A percentile compares a stretch with the other conserved stretches of the same genome.
phyloP scores from a whole-genome alignment of 352 stramenopile genomes.

The Phytopythium helicoides region DNA sequence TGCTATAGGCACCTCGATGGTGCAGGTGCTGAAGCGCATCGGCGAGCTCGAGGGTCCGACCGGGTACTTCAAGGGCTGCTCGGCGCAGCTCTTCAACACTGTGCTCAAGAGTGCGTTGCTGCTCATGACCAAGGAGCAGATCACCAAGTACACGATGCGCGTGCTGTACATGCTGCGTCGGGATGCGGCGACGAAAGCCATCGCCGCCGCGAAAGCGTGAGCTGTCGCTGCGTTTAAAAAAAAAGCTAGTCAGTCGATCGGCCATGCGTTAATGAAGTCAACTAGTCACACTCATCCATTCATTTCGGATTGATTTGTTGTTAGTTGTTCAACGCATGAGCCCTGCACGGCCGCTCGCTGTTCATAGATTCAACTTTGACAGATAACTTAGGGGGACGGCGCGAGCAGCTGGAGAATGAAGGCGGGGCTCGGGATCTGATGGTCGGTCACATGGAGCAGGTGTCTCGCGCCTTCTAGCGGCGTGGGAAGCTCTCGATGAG shows the following conservation, averaged over 20 bases:
- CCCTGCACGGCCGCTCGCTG: no score
- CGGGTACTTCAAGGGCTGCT: conserved; percentile 78
- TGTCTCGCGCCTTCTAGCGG: conserved; percentile 4
- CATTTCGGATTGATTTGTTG: no score
- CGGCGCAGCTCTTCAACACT: conserved; percentile 78
- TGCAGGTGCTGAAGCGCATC: conserved; percentile 66
- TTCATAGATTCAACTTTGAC: no score
- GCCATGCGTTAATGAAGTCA: no score
- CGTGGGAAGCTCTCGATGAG: conserved; percentile 37
- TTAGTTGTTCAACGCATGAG: no score
- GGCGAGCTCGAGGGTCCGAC: conserved; percentile 50
- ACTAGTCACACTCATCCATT: no score
- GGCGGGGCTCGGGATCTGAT: not conserved
- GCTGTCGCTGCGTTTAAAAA: not conserved
- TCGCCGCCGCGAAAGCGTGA: conserved; percentile 26
- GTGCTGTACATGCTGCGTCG: conserved; percentile 64
- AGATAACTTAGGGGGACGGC: no score
- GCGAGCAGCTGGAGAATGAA: no score
- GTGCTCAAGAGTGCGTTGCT: conserved; percentile 81
- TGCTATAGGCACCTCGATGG: conserved; percentile 57
- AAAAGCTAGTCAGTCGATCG: not conserved
- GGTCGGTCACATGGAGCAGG: not conserved
- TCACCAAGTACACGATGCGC: conserved; percentile 72
- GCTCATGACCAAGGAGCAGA: conserved; percentile 86
- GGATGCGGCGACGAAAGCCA: conserved; percentile 20